Percentiles rank a stretch among this genome's conserved stretches.
phyloP scores from a whole-genome alignment of 2,329 filamentous ascomycete species.

The Pseudomassariella vexata region DNA sequence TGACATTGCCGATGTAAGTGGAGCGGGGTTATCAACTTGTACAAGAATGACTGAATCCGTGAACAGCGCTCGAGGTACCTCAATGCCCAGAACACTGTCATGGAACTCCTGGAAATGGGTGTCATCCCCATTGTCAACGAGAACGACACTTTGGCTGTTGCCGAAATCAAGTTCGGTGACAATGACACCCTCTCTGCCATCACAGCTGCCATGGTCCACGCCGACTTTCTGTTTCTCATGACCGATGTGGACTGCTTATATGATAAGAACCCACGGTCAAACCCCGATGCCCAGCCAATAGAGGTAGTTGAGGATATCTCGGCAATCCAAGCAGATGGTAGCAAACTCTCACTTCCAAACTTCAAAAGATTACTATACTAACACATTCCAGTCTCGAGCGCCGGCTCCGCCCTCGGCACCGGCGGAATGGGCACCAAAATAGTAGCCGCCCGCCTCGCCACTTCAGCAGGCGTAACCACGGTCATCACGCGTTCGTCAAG shows the following conservation, averaged over 20 bases:
- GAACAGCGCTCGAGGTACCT: slow-evolving; percentile 84
- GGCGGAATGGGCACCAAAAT: slow-evolving; percentile 99
- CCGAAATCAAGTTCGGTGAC: slow-evolving; percentile 99
- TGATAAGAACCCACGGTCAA: slow-evolving; percentile 83
- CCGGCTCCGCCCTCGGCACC: slow-evolving; percentile 83
- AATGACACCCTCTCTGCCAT: slow-evolving; percentile 97
- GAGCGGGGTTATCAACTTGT: slow-evolving; percentile 9
- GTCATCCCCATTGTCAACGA: slow-evolving; percentile 99
- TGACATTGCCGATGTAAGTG: slow-evolving; percentile 83
- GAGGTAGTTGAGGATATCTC: slow-evolving; percentile 88
- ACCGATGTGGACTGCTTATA: slow-evolving; percentile 98
- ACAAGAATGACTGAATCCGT: too few species aligned
- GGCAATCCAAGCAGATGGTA: slow-evolving; percentile 73
- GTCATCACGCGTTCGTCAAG: slow-evolving; percentile 93
- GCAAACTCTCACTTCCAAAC: slow-evolving; percentile 8
- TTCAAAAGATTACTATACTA: slow-evolving; percentile 1
- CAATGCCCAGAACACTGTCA: slow-evolving; percentile 94
- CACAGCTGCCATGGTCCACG: slow-evolving; percentile 94
- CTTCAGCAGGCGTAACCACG: slow-evolving; percentile 90
- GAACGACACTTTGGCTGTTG: slow-evolving; percentile 93
- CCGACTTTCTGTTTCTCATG: slow-evolving; percentile 96
- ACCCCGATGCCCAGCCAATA: slow-evolving; percentile 83
- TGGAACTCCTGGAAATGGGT: slow-evolving; percentile 84
- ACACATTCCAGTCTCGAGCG: slow-evolving; percentile 64
- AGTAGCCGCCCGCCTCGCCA: slow-evolving; percentile 83